A percentile compares a stretch with the other conserved stretches of the same genome.
These are phyloP conservation scores for Piper longum DNA, from an alignment of 164 flowering plant species.

Conservation along the genomic window DNA sequence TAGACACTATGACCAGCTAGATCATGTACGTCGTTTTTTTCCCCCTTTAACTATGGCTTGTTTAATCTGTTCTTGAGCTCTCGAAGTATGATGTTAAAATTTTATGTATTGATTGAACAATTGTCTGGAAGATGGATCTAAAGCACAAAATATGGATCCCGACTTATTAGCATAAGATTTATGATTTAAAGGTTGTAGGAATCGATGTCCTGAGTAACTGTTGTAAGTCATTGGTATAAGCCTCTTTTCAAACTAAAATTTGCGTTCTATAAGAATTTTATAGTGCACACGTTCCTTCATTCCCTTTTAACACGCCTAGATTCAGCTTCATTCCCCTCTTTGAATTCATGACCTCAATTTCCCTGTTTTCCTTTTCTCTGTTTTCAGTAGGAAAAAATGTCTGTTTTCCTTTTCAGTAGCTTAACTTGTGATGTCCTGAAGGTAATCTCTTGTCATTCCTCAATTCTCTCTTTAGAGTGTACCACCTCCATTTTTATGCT, in stretches of 20 bases:
- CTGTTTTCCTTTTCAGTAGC: too few relatives aligned
- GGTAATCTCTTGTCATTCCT: too few relatives aligned
- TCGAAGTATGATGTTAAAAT: background rate
- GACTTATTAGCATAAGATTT: background rate
- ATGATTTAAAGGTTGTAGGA: background rate
- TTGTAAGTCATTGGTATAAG: background rate
- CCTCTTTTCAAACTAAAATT: background rate
- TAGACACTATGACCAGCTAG: slow-evolving; percentile 75
- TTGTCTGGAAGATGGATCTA: background rate
- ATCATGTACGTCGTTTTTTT: slow-evolving; percentile 43
- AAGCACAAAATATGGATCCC: background rate
- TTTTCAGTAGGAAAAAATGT: too few relatives aligned
- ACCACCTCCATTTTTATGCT: too few relatives aligned
- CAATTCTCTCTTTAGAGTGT: too few relatives aligned
- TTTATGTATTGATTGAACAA: background rate
- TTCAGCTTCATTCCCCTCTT: too few relatives aligned
- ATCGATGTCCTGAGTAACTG: background rate
- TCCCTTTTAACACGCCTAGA: too few relatives aligned
- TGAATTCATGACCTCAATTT: too few relatives aligned
- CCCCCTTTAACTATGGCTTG: background rate
- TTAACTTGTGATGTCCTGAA: too few relatives aligned
- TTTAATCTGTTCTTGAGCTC: background rate
- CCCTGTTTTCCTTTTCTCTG: too few relatives aligned
- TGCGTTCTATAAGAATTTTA: too few relatives aligned
- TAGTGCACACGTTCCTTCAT: too few relatives aligned